Evolutionary conservation across 108 stramenopile species (phyloP).

Genomic region (Cyclostephanos tholiformis): DNA sequence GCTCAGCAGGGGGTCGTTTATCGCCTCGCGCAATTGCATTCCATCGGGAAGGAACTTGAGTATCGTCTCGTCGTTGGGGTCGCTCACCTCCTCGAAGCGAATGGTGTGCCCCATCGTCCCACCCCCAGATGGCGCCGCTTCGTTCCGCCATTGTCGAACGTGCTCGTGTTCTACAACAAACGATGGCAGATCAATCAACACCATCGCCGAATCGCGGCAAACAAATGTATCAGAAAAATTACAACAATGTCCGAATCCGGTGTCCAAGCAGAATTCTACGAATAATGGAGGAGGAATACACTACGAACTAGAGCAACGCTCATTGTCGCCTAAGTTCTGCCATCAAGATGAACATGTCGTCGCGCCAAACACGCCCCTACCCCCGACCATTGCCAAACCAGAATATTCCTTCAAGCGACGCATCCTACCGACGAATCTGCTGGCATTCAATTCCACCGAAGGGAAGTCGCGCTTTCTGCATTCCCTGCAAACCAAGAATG

Average conservation of each 20-base stretch:
- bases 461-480: conserved; percentile 58
- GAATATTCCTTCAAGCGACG: conserved; percentile 75
- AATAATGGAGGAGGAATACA: background rate
- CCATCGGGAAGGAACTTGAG: conserved; percentile 96
- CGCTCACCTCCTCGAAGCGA: conserved; percentile 95
- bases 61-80: conserved; percentile 65
- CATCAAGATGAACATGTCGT: conserved; percentile 20
- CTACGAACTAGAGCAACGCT: conserved; percentile 4
- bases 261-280: background rate
- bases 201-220: background rate
- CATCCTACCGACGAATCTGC: conserved; percentile 61
- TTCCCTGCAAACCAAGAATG: conserved; percentile 50
- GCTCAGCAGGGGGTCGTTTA: conserved; percentile 93
- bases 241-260: background rate
- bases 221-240: background rate
- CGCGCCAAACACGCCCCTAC: conserved; percentile 43
- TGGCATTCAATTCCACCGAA: conserved; percentile 53
- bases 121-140: conserved; percentile 45
- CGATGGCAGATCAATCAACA: background rate
- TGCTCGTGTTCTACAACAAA: background rate
- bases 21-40: conserved; percentile 94
- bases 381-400: conserved; percentile 70
- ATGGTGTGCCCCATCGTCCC: conserved; percentile 98
- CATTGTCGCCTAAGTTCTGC: background rate
- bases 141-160: conserved; percentile 4